These are phyloP conservation scores for Oenanthe sinensis DNA, from an alignment of 129 eudicot species.

Conservation along the genomic window DNA sequence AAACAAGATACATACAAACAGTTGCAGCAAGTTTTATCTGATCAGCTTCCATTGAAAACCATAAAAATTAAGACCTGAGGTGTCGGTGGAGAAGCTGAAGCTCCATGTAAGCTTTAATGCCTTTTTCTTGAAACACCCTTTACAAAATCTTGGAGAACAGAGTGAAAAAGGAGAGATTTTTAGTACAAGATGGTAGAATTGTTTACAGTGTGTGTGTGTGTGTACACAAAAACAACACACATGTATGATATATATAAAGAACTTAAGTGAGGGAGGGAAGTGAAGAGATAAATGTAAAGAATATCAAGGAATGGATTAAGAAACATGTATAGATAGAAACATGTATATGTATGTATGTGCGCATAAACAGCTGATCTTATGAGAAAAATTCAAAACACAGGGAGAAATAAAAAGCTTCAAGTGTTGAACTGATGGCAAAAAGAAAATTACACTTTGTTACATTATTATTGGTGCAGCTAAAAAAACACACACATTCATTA, in stretches of 20 bases:
- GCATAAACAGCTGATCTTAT: conserved; percentile 19
- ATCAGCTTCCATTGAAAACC: conserved; percentile 22
- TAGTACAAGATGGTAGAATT: conserved; percentile 12
- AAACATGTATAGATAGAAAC: background rate
- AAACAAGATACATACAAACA: conserved; percentile 18
- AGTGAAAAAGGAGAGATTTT: background rate
- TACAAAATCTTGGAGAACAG: conserved; percentile 13
- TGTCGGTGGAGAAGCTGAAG: background rate
- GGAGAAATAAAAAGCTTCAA: background rate
- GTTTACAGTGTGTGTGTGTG: background rate
- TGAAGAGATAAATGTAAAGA: background rate
- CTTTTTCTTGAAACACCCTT: conserved; percentile 12
- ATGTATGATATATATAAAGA: background rate
- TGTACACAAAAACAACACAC: background rate
- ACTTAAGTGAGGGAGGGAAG: background rate
- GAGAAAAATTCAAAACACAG: conserved; percentile 2
- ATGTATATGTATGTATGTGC: background rate
- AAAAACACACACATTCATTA: background rate
- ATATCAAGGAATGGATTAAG: background rate
- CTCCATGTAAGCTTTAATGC: background rate
- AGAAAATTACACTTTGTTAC: background rate
- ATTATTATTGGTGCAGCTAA: background rate
- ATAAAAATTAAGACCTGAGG: background rate
- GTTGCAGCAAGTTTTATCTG: conserved; percentile 18
- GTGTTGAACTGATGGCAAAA: background rate